Evolutionary conservation across 2,329 filamentous ascomycete species (phyloP).

Genomic region (Pyricularia sp.): DNA sequence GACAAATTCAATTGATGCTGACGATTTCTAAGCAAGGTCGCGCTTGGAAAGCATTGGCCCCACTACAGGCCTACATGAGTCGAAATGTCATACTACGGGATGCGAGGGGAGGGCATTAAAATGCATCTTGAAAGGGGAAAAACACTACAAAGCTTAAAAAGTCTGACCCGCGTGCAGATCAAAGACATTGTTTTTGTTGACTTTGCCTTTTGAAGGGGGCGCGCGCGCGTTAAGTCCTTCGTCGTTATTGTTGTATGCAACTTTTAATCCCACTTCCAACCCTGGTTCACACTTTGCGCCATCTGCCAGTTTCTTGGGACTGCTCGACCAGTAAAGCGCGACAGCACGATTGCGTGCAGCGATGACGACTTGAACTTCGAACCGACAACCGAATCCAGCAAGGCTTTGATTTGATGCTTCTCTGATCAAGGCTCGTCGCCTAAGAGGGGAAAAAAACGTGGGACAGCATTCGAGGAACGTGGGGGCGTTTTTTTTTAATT

Average conservation of each 20-base stretch:
- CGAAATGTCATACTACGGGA: not conserved
- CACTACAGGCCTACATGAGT: not conserved
- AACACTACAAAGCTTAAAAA: not conserved
- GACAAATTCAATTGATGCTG: not conserved
- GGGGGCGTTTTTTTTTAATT: not conserved
- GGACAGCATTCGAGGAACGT: not conserved
- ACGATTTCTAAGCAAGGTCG: conserved; percentile 8
- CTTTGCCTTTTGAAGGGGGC: too few species aligned
- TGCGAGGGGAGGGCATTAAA: not conserved
- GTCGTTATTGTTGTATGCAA: not conserved
- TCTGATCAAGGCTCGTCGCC: not conserved
- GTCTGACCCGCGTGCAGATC: not conserved
- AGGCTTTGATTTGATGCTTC: conserved; percentile 2
- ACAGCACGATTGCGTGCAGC: conserved; percentile 12
- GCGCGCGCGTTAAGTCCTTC: not conserved
- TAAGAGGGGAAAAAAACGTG: not conserved
- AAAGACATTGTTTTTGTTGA: not conserved
- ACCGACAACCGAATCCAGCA: not conserved
- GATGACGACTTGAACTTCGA: conserved; percentile 12
- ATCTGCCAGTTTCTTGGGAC: not conserved
- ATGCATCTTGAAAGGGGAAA: not conserved
- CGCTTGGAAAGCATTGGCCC: not conserved
- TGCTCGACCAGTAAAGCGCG: not conserved
- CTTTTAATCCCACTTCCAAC: not conserved
- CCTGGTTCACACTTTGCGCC: not conserved